phyloP scores from a whole-genome alignment of 2,329 filamentous ascomycete species.

The Ceratocystis eucalypticola region DNA sequence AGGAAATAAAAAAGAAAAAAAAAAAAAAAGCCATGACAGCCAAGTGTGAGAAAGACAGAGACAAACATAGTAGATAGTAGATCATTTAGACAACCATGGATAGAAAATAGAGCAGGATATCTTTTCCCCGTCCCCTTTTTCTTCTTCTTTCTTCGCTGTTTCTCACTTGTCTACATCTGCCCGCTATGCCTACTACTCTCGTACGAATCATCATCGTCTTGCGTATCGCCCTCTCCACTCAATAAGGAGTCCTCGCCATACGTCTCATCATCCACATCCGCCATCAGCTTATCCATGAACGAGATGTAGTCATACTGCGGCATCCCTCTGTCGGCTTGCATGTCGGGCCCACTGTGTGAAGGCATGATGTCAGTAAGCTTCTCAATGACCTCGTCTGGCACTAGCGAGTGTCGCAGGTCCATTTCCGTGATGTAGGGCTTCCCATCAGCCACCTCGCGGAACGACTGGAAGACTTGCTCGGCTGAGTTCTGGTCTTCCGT shows the following conservation, averaged over 20 bases:
- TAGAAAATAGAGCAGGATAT: background rate
- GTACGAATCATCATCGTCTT: slow-evolving; percentile 12
- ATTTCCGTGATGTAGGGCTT: slow-evolving; percentile 98
- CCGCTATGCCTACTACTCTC: slow-evolving; percentile 11
- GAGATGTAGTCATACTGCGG: slow-evolving; percentile 91
- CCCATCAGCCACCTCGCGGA: slow-evolving; percentile 92
- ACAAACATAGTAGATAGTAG: background rate
- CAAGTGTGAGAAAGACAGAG: background rate
- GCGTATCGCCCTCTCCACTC: slow-evolving; percentile 18
- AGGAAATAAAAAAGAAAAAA: too few species aligned
- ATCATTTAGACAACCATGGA: background rate
- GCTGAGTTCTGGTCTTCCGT: slow-evolving; percentile 98
- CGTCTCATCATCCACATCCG: slow-evolving; percentile 24
- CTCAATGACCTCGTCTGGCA: slow-evolving; percentile 94
- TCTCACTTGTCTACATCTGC: background rate
- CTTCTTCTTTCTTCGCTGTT: background rate
- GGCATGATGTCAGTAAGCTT: slow-evolving; percentile 83
- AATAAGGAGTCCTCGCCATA: slow-evolving; percentile 19
- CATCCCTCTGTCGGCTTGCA: slow-evolving; percentile 69
- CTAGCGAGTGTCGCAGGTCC: slow-evolving; percentile 84
- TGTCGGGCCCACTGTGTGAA: slow-evolving; percentile 66
- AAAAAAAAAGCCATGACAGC: too few species aligned
- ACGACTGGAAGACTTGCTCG: slow-evolving; percentile 96
- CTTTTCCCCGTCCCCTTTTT: background rate
- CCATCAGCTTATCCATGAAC: slow-evolving; percentile 85